Percentiles rank a stretch among this genome's conserved stretches.
phyloP scores from a whole-genome alignment of 2,329 filamentous ascomycete species.

The Purpureocillium lavendulum region DNA sequence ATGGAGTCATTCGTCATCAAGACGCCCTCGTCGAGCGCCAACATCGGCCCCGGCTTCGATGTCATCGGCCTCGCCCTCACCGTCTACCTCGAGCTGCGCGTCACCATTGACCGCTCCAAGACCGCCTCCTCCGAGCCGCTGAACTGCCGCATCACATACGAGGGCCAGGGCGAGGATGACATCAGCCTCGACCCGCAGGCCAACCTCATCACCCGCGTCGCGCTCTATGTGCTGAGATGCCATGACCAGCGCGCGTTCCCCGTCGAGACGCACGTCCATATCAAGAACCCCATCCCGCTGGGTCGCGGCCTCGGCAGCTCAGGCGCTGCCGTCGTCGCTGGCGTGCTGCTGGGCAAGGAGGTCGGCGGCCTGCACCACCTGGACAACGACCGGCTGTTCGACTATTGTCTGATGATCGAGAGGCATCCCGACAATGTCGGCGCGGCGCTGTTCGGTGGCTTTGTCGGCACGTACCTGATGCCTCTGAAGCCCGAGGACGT shows the following conservation, averaged over 20 bases:
- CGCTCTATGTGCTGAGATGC: conserved; percentile 89
- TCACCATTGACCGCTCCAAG: conserved; percentile 61
- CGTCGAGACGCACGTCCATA: conserved; percentile 79
- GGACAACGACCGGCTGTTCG: conserved; percentile 74
- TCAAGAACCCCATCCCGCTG: conserved; percentile 90
- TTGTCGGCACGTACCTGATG: conserved; percentile 93
- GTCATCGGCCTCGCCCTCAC: conserved; percentile 93
- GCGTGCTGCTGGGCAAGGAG: conserved; percentile 87
- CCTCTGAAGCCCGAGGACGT: conserved; percentile 84
- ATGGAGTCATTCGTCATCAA: conserved; percentile 62
- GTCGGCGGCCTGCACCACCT: conserved; percentile 70
- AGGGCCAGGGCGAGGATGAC: conserved; percentile 69
- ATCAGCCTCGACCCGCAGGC: conserved; percentile 77
- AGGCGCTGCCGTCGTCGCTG: conserved; percentile 89
- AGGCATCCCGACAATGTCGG: conserved; percentile 92
- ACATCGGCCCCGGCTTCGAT: conserved; percentile 96
- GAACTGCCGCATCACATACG: conserved; percentile 87
- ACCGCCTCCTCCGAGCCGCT: conserved; percentile 50
- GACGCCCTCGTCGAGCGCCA: conserved; percentile 91
- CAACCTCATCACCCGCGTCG: conserved; percentile 91
- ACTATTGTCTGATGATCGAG: conserved; percentile 97
- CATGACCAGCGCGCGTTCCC: conserved; percentile 83
- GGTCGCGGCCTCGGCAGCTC: conserved; percentile 91
- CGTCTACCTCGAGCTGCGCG: conserved; percentile 82
- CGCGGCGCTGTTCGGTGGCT: conserved; percentile 89